Percentiles rank a stretch among this genome's conserved stretches.
Evolutionary conservation across 352 stramenopile species (phyloP).

Genomic region (Peronospora destructor): DNA sequence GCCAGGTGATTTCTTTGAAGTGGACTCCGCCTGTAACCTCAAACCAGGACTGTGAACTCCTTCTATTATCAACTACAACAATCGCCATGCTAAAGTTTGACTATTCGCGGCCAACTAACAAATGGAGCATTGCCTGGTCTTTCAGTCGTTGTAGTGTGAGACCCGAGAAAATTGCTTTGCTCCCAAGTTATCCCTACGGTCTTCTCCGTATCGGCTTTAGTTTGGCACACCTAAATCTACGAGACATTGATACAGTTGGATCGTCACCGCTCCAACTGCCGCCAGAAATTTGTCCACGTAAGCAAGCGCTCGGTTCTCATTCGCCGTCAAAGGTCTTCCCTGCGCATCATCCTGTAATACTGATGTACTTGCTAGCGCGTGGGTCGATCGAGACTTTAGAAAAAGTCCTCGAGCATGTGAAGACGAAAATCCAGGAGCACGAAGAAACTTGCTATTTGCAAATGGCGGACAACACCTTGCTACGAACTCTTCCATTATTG

Average conservation of each 20-base stretch:
- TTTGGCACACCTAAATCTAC: constrained; percentile 50
- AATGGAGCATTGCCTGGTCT: constrained; percentile 56
- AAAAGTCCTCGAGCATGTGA: constrained; percentile 48
- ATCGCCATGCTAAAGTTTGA: constrained; percentile 59
- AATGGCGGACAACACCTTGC: constrained; percentile 52
- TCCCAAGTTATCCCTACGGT: constrained; percentile 46
- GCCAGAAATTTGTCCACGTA: background rate
- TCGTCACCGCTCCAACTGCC: constrained; percentile 12
- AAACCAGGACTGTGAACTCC: constrained; percentile 45
- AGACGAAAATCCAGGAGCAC: constrained; percentile 49
- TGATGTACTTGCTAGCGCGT: constrained; percentile 65
- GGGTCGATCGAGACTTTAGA: constrained; percentile 62
- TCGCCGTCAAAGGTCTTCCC: constrained; percentile 22
- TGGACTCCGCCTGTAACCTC: constrained; percentile 53
- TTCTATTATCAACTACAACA: constrained; percentile 61
- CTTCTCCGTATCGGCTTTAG: constrained; percentile 45
- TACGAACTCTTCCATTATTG: constrained; percentile 46
- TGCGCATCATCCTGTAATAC: constrained; percentile 49
- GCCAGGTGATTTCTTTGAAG: constrained; percentile 47
- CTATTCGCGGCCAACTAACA: constrained; percentile 26
- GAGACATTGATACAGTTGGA: constrained; percentile 33
- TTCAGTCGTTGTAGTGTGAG: constrained; percentile 53
- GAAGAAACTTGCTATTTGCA: constrained; percentile 73
- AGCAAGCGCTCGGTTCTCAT: constrained; percentile 8
- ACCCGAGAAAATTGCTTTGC: constrained; percentile 42